These are phyloP conservation scores for Phytopythium sindhum DNA, from an alignment of 352 stramenopile species.

Conservation along the genomic window DNA sequence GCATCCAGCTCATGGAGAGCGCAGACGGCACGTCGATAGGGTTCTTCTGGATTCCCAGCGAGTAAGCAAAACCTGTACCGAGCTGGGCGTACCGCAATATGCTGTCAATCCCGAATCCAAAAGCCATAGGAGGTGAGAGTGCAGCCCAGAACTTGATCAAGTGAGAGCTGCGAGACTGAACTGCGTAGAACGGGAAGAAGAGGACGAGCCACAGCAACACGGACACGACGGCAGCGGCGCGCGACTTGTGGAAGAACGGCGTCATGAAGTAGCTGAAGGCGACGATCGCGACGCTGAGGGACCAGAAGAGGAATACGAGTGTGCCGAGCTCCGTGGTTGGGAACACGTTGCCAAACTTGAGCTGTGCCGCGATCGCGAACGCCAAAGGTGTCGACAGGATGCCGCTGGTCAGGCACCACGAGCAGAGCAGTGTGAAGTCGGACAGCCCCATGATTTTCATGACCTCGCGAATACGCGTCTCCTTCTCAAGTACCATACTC, in stretches of 20 bases:
- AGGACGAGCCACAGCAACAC: constrained; percentile 71
- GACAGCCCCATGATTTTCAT: constrained; percentile 86
- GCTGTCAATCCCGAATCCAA: constrained; percentile 58
- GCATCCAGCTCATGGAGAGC: constrained; percentile 49
- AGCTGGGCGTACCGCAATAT: constrained; percentile 55
- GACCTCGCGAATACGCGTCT: constrained; percentile 68
- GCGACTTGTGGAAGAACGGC: constrained; percentile 70
- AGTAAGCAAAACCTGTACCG: constrained; percentile 60
- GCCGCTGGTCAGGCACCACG: constrained; percentile 51
- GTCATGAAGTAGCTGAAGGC: constrained; percentile 63
- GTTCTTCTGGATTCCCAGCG: constrained; percentile 31
- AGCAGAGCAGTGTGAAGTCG: constrained; percentile 54
- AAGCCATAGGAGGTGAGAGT: constrained; percentile 58
- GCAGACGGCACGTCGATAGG: constrained; percentile 45
- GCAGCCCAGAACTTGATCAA: constrained; percentile 45
- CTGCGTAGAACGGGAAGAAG: constrained; percentile 70
- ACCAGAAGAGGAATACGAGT: constrained; percentile 66
- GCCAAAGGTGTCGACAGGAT: constrained; percentile 48
- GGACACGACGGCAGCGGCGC: constrained; percentile 54
- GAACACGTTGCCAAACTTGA: constrained; percentile 73
- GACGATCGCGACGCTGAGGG: constrained; percentile 53
- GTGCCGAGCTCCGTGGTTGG: constrained; percentile 51
- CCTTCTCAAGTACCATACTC: constrained; percentile 79
- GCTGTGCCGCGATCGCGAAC: constrained; percentile 39
- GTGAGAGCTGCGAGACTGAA: constrained; percentile 41